Percentiles rank a stretch among this genome's conserved stretches.
These are phyloP conservation scores for Hyphopichia wangnamkhiaoensis DNA, from an alignment of 1,139 yeast genomes.

Conservation along the genomic window DNA sequence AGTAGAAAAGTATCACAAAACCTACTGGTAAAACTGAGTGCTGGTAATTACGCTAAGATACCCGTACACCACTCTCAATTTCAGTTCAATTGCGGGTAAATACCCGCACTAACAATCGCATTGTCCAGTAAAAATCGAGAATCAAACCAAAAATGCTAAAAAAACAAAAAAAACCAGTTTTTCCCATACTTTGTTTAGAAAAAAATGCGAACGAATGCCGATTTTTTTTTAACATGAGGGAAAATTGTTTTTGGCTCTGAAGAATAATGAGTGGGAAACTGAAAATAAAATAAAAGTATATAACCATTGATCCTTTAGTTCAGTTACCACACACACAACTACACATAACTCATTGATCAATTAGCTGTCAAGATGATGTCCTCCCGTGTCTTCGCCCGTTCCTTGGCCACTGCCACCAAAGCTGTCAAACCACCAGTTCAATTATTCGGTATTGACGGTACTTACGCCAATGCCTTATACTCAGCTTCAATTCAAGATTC, in stretches of 20 bases:
- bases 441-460: slow-evolving; percentile 93
- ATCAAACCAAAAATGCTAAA: neutral
- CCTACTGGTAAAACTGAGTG: neutral
- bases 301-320: too few species aligned
- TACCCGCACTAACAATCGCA: slow-evolving; percentile 1
- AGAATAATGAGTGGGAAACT: neutral
- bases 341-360: slow-evolving; percentile 1
- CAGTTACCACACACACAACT: too few species aligned
- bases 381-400: slow-evolving; percentile 69
- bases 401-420: slow-evolving; percentile 66
- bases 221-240: neutral
- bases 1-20: neutral
- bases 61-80: neutral
- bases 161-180: neutral
- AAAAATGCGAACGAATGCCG: slow-evolving; percentile 1
- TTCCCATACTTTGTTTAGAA: too few species aligned
- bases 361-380: slow-evolving; percentile 39
- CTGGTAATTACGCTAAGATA: neutral
- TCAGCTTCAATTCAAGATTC: slow-evolving; percentile 88
- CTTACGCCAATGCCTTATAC: slow-evolving; percentile 94
- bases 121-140: slow-evolving; percentile 6
- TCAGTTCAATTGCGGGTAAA: slow-evolving; percentile 1
- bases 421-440: slow-evolving; percentile 84
- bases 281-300: neutral
- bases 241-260: neutral